Conservation (phyloP, 1,284 basidiomycete genomes). For the Ganoderma leucocontextum region DNA sequence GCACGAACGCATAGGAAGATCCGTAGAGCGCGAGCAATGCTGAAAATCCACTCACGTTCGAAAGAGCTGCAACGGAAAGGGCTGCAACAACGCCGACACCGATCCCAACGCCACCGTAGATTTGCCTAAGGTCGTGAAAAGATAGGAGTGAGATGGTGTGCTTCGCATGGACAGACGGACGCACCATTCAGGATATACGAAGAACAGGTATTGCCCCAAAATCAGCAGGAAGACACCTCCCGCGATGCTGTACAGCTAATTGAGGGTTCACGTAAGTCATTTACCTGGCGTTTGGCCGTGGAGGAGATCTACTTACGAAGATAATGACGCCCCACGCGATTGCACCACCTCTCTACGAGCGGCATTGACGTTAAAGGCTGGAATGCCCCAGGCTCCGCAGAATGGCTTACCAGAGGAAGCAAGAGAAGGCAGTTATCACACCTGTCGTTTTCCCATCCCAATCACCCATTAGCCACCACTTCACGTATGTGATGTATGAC, state of each 20-base stretch:
- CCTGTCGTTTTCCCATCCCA: constrained; percentile 46
- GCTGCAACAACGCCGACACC: constrained; percentile 63
- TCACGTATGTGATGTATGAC: background rate
- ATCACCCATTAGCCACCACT: background rate
- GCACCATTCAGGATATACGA: constrained; percentile 75
- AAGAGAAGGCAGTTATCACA: constrained; percentile 78
- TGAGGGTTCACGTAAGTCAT: constrained; percentile 22
- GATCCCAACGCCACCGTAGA: constrained; percentile 78
- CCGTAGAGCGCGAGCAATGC: background rate
- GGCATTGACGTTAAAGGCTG: background rate
- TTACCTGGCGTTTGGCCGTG: constrained; percentile 3
- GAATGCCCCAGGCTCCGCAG: background rate
- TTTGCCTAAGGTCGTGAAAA: constrained; percentile 56
- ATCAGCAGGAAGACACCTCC: constrained; percentile 75
- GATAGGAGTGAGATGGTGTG: constrained; percentile 10
- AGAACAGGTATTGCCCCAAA: constrained; percentile 74
- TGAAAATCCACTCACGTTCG: constrained; percentile 60
- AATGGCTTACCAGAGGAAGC: constrained; percentile 64
- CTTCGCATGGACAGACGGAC: constrained; percentile 20
- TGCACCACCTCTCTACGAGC: constrained; percentile 67
- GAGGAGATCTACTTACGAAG: constrained; percentile 51
- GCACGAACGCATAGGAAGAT: background rate
- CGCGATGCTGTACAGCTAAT: constrained; percentile 71
- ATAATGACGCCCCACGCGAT: constrained; percentile 78
- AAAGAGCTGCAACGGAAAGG: constrained; percentile 70